Conservation (phyloP, 2,329 filamentous ascomycete species). For the Westerdykella ornata region DNA sequence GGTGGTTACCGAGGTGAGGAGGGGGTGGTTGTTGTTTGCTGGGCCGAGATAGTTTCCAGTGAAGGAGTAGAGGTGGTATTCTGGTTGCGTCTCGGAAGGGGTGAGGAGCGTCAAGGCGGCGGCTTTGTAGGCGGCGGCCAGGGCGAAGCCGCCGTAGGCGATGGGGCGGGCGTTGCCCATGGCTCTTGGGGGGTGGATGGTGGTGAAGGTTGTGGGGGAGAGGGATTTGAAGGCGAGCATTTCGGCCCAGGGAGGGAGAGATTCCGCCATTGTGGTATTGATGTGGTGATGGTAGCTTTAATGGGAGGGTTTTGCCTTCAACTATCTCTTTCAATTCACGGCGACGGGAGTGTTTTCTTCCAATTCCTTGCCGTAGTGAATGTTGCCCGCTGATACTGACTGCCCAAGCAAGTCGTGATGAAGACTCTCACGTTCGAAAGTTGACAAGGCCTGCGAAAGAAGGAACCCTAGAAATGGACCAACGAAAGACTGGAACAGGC, state of each 20-base stretch:
- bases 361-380: too few relatives aligned
- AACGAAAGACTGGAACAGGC: too few relatives aligned
- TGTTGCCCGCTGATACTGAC: too few relatives aligned
- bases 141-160: constrained; percentile 45
- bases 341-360: too few relatives aligned
- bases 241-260: neutral
- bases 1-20: constrained; percentile 34
- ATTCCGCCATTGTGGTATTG: neutral
- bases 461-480: too few relatives aligned
- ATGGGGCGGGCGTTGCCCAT: constrained; percentile 35
- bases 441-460: too few relatives aligned
- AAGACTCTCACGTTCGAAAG: too few relatives aligned
- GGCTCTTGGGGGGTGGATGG: constrained; percentile 27
- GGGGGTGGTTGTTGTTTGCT: constrained; percentile 36
- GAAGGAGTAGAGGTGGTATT: constrained; percentile 43
- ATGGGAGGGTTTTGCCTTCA: too few relatives aligned
- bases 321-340: too few relatives aligned
- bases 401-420: too few relatives aligned
- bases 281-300: neutral
- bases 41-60: constrained; percentile 46
- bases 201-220: constrained; percentile 8
- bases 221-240: neutral
- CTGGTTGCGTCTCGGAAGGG: neutral
- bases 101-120: constrained; percentile 38
- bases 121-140: constrained; percentile 39